A percentile compares a stretch with the other conserved stretches of the same genome.
These are phyloP conservation scores for Metschnikowia picachoensis DNA, from an alignment of 805 yeast genomes.

Conservation along the genomic window DNA sequence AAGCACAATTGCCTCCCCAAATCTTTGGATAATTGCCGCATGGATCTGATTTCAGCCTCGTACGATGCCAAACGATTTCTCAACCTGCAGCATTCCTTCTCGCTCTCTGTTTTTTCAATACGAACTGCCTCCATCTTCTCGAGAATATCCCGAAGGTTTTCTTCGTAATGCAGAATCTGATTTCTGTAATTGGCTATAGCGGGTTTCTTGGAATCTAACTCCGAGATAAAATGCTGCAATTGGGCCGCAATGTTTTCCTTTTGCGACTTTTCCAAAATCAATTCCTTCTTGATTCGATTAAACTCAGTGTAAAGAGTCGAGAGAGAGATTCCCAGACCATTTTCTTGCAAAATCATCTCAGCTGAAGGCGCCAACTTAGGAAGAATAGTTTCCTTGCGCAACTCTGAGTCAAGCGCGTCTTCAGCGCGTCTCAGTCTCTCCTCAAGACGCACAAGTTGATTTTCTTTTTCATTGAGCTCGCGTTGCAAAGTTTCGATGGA, in stretches of 20 bases:
- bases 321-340: constrained; percentile 50
- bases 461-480: constrained; percentile 38
- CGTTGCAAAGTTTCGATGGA: constrained; percentile 32
- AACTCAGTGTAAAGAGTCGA: constrained; percentile 65
- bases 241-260: constrained; percentile 69
- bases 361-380: constrained; percentile 56
- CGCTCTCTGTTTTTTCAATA: constrained; percentile 44
- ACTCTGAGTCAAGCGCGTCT: constrained; percentile 37
- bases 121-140: constrained; percentile 50
- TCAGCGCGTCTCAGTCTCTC: constrained; percentile 39
- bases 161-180: constrained; percentile 54
- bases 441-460: constrained; percentile 24
- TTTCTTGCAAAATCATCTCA: constrained; percentile 44
- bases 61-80: constrained; percentile 37
- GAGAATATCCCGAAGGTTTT: constrained; percentile 48
- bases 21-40: constrained; percentile 62
- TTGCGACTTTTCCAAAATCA: constrained; percentile 65
- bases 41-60: constrained; percentile 43
- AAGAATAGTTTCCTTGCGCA: constrained; percentile 36
- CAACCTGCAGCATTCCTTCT: constrained; percentile 35
- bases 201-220: constrained; percentile 77
- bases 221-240: constrained; percentile 66
- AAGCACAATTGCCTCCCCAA: constrained; percentile 79
- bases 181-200: constrained; percentile 60
- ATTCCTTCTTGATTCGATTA: constrained; percentile 58